Evolutionary conservation across 306 rosid genomes (phyloP).

Genomic region (Geum urbanum): DNA sequence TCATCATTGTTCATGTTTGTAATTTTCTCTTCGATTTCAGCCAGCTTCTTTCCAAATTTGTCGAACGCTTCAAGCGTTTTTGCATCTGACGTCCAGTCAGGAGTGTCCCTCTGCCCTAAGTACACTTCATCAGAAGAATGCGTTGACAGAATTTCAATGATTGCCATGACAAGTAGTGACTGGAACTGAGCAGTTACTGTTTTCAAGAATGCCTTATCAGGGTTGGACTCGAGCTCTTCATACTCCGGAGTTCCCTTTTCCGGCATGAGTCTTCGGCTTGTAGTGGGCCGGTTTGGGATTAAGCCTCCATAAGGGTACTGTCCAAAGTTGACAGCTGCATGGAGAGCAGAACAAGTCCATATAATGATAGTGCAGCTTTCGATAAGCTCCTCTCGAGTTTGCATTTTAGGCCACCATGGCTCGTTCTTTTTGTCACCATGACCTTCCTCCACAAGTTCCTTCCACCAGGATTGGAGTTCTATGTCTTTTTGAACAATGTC

Average conservation of each 20-base stretch:
- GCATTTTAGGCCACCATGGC: slow-evolving; percentile 53
- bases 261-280: slow-evolving; percentile 46
- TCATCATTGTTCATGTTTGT: slow-evolving; percentile 39
- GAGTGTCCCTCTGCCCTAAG: slow-evolving; percentile 42
- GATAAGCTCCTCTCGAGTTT: slow-evolving; percentile 36
- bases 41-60: slow-evolving; percentile 40
- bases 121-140: slow-evolving; percentile 49
- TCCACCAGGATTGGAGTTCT: slow-evolving; percentile 60
- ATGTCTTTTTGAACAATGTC: slow-evolving; percentile 33
- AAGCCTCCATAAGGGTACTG: slow-evolving; percentile 59
- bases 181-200: slow-evolving; percentile 47
- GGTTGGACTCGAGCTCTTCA: slow-evolving; percentile 33
- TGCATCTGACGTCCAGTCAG: slow-evolving; percentile 53
- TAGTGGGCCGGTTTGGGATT: slow-evolving; percentile 49
- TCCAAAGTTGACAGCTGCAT: slow-evolving; percentile 60
- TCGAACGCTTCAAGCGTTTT: slow-evolving; percentile 44
- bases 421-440: slow-evolving; percentile 49
- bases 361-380: slow-evolving; percentile 37
- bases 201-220: slow-evolving; percentile 36
- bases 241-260: slow-evolving; percentile 44
- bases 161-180: slow-evolving; percentile 34
- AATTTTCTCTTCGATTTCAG: slow-evolving; percentile 44
- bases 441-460: slow-evolving; percentile 41
- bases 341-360: slow-evolving; percentile 64
- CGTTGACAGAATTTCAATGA: slow-evolving; percentile 52